These are phyloP conservation scores for Pythium sp. DNA, from an alignment of 352 stramenopile genomes.

Conservation along the genomic window DNA sequence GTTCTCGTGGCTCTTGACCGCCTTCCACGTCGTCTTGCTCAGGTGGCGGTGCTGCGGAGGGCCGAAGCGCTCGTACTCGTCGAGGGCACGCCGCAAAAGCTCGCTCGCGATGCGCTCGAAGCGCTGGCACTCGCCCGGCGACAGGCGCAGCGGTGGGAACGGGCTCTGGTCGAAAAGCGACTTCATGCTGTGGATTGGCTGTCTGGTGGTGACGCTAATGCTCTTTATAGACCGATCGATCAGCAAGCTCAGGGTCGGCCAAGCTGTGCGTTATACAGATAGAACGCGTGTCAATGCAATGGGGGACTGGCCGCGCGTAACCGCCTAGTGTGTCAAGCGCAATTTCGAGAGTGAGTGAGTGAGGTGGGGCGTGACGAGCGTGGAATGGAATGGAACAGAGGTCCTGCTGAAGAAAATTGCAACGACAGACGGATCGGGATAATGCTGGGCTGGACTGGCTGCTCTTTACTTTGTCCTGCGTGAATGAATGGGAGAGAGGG, in stretches of 20 bases:
- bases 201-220: neutral
- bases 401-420: too few species aligned
- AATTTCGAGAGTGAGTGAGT: neutral
- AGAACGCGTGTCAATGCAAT: neutral
- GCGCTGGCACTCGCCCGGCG: conserved; percentile 14
- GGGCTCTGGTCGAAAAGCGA: conserved; percentile 14
- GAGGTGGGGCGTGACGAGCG: neutral
- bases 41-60: conserved; percentile 10
- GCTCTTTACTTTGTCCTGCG: neutral
- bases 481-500: neutral
- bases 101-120: conserved; percentile 22
- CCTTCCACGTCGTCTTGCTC: conserved; percentile 16
- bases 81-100: conserved; percentile 26
- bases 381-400: neutral
- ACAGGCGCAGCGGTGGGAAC: conserved; percentile 23
- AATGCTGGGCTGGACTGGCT: neutral
- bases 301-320: neutral
- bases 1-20: conserved; percentile 16
- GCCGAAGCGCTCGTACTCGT: conserved; percentile 24
- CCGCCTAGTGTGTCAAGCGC: neutral
- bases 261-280: neutral
- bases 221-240: neutral
- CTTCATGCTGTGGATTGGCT: neutral
- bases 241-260: neutral
- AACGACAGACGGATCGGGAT: too few species aligned